A percentile compares a stretch with the other conserved stretches of the same genome.
Conservation (phyloP, 2,329 filamentous ascomycete species). For the Fusarium equiseti region DNA sequence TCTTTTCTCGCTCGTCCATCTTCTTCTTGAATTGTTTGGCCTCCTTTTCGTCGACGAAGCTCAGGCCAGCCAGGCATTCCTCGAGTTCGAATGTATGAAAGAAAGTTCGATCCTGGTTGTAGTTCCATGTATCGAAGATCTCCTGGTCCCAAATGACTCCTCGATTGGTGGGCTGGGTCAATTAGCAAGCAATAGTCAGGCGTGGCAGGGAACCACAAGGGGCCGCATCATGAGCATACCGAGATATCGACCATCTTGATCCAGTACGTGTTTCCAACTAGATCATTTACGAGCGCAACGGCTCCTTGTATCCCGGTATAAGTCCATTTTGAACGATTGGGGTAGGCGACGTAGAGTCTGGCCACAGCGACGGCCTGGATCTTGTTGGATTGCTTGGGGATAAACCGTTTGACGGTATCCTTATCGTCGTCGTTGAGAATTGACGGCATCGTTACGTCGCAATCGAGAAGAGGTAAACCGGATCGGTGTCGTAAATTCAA, state of each 20-base stretch:
- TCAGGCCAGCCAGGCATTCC: constrained; percentile 88
- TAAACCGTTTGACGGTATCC: constrained; percentile 92
- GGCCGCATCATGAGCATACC: constrained; percentile 60
- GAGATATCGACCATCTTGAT: constrained; percentile 97
- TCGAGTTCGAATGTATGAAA: constrained; percentile 98
- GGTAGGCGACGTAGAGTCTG: constrained; percentile 92
- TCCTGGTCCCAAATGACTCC: constrained; percentile 98
- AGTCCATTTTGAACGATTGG: constrained; percentile 87
- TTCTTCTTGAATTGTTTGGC: constrained; percentile 98
- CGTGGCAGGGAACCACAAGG: constrained; percentile 12
- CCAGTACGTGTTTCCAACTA: constrained; percentile 97
- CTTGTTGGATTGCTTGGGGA: constrained; percentile 96
- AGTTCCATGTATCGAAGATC: constrained; percentile 93
- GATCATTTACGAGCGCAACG: constrained; percentile 89
- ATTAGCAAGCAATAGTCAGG: constrained; percentile 33
- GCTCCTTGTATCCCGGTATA: constrained; percentile 95
- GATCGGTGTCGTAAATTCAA: constrained; percentile 7
- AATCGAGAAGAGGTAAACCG: constrained; percentile 4
- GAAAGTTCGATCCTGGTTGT: constrained; percentile 97
- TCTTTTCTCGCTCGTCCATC: constrained; percentile 95
- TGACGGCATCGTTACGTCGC: constrained; percentile 64
- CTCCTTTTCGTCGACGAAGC: constrained; percentile 97
- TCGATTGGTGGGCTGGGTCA: constrained; percentile 73
- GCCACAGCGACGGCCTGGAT: constrained; percentile 96
- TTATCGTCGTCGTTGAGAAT: constrained; percentile 93